Conservation (phyloP, 2,329 filamentous ascomycete species). For the Calcarisporium arbuscula region DNA sequence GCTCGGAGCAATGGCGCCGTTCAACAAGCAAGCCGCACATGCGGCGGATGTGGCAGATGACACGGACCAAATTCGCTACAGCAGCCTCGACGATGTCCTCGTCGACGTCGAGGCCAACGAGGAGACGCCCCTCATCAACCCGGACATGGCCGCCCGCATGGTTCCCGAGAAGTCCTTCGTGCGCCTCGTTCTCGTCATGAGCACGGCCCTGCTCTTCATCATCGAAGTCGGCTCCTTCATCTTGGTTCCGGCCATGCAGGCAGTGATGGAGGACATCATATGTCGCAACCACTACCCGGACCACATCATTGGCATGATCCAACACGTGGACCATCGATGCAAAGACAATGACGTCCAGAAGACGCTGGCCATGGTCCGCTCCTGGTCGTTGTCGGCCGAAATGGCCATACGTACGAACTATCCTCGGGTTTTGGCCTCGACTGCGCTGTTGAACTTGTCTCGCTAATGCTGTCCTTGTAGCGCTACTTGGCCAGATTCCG, state of each 20-base stretch:
- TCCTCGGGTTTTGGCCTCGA: background rate
- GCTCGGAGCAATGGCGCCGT: no score
- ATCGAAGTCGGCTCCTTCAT: conserved; percentile 33
- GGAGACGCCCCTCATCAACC: conserved; percentile 14
- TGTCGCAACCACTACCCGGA: conserved; percentile 43
- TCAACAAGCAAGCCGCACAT: no score
- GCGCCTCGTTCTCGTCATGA: conserved; percentile 23
- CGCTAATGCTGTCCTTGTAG: conserved; percentile 14
- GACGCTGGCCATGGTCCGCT: conserved; percentile 44
- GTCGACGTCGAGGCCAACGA: conserved; percentile 10
- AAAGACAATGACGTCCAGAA: conserved; percentile 44
- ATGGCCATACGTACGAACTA: conserved; percentile 35
- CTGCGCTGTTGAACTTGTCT: background rate
- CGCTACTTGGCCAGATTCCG: conserved; percentile 37
- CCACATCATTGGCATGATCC: conserved; percentile 21
- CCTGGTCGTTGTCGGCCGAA: conserved; percentile 38
- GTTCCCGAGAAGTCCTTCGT: conserved; percentile 19
- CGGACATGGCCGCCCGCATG: conserved; percentile 12
- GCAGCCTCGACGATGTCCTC: no score
- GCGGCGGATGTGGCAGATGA: no score
- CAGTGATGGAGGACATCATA: conserved; percentile 47
- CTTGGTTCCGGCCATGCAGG: conserved; percentile 36
- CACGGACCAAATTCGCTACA: no score
- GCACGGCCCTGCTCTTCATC: conserved; percentile 33
- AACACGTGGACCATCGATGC: conserved; percentile 36